Conservation (phyloP, 768 basidiomycete species). For the Trametopsis cervina region DNA sequence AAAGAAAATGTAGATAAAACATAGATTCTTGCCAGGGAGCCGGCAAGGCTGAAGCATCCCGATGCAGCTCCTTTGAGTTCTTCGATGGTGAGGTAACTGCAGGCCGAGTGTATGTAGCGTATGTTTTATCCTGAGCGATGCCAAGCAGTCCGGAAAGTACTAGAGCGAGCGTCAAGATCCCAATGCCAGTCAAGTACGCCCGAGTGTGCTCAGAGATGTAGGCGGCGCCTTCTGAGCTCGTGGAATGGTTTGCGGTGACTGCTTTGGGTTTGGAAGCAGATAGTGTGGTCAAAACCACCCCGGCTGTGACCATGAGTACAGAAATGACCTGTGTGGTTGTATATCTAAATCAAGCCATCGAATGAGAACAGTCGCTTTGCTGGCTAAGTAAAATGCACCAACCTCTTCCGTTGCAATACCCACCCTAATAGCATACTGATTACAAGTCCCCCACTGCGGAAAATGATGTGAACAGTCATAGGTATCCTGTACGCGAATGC, state of each 20-base stretch:
- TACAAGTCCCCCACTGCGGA: conserved; percentile 81
- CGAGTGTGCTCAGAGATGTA: conserved; percentile 20
- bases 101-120: conserved; percentile 19
- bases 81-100: not conserved
- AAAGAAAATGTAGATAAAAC: conserved; percentile 85
- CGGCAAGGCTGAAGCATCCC: not conserved
- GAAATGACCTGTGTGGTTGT: conserved; percentile 57
- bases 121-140: conserved; percentile 79
- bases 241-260: conserved; percentile 4
- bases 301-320: conserved; percentile 73
- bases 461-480: conserved; percentile 92
- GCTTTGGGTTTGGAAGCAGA: conserved; percentile 48
- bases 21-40: conserved; percentile 79
- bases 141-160: conserved; percentile 78
- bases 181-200: conserved; percentile 64
- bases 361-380: not conserved
- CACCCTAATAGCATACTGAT: conserved; percentile 80
- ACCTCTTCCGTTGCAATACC: conserved; percentile 59
- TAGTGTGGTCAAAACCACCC: conserved; percentile 75
- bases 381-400: conserved; percentile 18
- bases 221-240: conserved; percentile 1
- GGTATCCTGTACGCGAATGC: conserved; percentile 85
- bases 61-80: not conserved
- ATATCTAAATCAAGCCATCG: conserved; percentile 42
- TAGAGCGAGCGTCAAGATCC: conserved; percentile 68